These are phyloP conservation scores for Alloteropsis angusta DNA, from an alignment of 202 grass and related monocot genomes.

Conservation along the genomic window DNA sequence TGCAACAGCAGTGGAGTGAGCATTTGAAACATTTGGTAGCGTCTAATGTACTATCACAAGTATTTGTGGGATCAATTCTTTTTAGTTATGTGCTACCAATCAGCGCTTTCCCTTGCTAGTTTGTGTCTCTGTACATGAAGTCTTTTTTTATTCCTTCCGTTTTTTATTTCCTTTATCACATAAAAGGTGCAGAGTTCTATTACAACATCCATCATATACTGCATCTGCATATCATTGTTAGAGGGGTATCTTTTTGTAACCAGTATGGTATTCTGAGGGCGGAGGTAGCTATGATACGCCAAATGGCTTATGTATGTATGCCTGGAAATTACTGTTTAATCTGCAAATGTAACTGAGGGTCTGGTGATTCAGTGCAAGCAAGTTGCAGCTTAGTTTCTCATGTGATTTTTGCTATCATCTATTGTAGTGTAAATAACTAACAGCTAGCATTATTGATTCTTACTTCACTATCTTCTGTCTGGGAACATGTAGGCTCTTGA, in stretches of 20 bases:
- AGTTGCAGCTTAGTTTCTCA: neutral
- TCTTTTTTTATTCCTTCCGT: neutral
- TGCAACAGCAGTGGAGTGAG: neutral
- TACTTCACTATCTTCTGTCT: constrained; percentile 24
- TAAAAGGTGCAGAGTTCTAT: neutral
- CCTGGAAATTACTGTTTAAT: neutral
- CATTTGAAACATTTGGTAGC: neutral
- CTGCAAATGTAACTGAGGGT: neutral
- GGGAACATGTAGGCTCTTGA: constrained; percentile 68
- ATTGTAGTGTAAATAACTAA: neutral
- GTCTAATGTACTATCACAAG: neutral
- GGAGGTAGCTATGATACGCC: neutral
- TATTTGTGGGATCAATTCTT: neutral
- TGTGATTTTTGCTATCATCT: neutral
- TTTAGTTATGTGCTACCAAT: neutral
- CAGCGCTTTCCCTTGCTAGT: neutral
- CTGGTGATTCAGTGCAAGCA: neutral
- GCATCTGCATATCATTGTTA: neutral
- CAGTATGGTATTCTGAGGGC: neutral
- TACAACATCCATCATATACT: neutral
- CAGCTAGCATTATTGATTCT: constrained; percentile 7
- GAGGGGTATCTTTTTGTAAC: neutral
- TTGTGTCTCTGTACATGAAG: neutral
- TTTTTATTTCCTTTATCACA: neutral
- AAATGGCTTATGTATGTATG: neutral